phyloP scores from a whole-genome alignment of 495 filamentous ascomycete genomes.

The Cercophora newfieldiana region DNA sequence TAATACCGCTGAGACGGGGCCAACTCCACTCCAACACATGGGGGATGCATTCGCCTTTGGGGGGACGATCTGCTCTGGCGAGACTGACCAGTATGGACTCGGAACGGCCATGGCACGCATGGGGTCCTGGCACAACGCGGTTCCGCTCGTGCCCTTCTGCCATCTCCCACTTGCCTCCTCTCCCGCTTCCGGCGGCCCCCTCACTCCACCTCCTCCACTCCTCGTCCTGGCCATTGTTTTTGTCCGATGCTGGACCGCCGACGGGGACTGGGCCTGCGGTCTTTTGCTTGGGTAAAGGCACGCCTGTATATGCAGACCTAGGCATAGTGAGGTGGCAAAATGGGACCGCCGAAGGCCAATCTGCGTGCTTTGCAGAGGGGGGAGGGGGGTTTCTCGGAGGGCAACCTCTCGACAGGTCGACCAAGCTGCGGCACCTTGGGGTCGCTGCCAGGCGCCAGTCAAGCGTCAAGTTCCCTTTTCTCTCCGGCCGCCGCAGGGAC shows the following conservation, averaged over 20 bases:
- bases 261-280: constrained; percentile 19
- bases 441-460: constrained; percentile 35
- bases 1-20: constrained; percentile 60
- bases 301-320: constrained; percentile 44
- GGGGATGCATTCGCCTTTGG: constrained; percentile 45
- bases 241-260: constrained; percentile 38
- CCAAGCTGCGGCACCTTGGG: constrained; percentile 20
- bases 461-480: constrained; percentile 18
- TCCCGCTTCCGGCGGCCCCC: constrained; percentile 10
- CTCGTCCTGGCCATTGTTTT: constrained; percentile 22
- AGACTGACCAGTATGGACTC: constrained; percentile 41
- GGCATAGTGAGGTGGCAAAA: constrained; percentile 48
- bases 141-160: constrained; percentile 36
- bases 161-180: constrained; percentile 30
- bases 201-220: constrained; percentile 17
- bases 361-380: constrained; percentile 23
- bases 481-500: constrained; percentile 28
- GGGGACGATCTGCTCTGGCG: constrained; percentile 49
- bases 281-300: constrained; percentile 37
- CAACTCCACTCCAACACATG: constrained; percentile 60
- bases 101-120: constrained; percentile 34
- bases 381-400: constrained; percentile 23
- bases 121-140: constrained; percentile 42
- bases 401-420: constrained; percentile 21
- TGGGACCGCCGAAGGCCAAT: constrained; percentile 46